Evolutionary conservation across 164 flowering plant genomes (phyloP).

Genomic region (Protea cynaroides): DNA sequence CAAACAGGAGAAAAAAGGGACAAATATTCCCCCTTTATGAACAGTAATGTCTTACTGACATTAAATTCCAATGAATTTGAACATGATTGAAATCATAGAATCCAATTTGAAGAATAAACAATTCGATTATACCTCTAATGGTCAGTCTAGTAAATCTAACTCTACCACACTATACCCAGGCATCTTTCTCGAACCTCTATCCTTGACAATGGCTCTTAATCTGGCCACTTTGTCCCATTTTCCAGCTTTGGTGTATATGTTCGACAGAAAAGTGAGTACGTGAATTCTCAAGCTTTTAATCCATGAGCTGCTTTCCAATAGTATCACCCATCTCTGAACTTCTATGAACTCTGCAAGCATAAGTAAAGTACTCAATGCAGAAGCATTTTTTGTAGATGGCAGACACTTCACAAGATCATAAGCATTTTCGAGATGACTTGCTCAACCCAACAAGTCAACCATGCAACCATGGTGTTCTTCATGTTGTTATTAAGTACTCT

Average conservation of each 20-base stretch:
- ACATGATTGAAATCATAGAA: too few relatives aligned
- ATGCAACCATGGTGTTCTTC: slow-evolving; percentile 57
- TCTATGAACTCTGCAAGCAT: slow-evolving; percentile 44
- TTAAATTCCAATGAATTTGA: too few relatives aligned
- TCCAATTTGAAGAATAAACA: too few relatives aligned
- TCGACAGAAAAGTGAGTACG: slow-evolving; percentile 35
- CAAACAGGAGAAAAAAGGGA: background rate
- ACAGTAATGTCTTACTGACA: too few relatives aligned
- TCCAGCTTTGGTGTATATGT: slow-evolving; percentile 40
- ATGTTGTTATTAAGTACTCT: slow-evolving; percentile 28
- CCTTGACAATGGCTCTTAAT: slow-evolving; percentile 26
- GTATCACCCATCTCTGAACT: slow-evolving; percentile 38
- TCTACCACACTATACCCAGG: slow-evolving; percentile 45
- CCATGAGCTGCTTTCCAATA: slow-evolving; percentile 30
- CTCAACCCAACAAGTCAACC: slow-evolving; percentile 58
- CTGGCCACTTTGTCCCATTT: slow-evolving; percentile 42
- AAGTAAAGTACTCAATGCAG: slow-evolving; percentile 45
- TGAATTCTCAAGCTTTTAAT: slow-evolving; percentile 33
- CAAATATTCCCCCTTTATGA: too few relatives aligned
- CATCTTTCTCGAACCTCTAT: slow-evolving; percentile 31
- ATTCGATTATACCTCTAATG: too few relatives aligned
- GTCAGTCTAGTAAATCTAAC: slow-evolving; percentile 3
- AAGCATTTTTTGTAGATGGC: slow-evolving; percentile 23
- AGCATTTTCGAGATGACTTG: slow-evolving; percentile 56
- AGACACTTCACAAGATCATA: slow-evolving; percentile 26